These are phyloP conservation scores for Pachyrhizus erosus DNA, from an alignment of 306 rosid species.

Conservation along the genomic window DNA sequence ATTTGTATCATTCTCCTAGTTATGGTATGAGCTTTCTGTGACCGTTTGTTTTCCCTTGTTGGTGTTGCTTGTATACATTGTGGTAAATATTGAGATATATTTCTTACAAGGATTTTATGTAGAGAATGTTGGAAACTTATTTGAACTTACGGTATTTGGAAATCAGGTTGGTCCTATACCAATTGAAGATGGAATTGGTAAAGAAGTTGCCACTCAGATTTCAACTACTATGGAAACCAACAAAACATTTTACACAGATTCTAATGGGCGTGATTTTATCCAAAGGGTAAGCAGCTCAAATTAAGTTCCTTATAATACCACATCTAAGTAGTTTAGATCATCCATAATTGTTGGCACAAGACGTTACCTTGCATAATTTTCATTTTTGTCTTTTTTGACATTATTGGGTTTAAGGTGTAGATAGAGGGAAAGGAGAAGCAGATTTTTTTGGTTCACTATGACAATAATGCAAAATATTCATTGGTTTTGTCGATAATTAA, in stretches of 20 bases:
- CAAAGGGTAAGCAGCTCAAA: constrained; percentile 70
- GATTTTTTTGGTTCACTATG: no score
- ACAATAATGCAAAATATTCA: no score
- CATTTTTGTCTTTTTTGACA: background rate
- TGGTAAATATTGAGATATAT: constrained; percentile 20
- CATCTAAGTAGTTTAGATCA: constrained; percentile 35
- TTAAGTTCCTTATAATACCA: constrained; percentile 22
- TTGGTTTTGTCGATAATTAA: no score
- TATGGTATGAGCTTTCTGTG: constrained; percentile 19
- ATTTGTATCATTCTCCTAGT: constrained; percentile 27
- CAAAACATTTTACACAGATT: constrained; percentile 89
- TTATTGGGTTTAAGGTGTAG: background rate
- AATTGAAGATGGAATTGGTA: constrained; percentile 84
- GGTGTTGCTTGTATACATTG: constrained; percentile 10
- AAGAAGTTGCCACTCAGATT: constrained; percentile 81
- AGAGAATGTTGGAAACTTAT: constrained; percentile 9
- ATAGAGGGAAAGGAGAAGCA: background rate
- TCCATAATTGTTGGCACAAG: constrained; percentile 21
- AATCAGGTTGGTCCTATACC: constrained; percentile 97
- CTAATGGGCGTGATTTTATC: constrained; percentile 96
- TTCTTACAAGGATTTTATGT: constrained; percentile 21
- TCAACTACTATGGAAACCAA: constrained; percentile 67
- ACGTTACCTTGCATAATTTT: constrained; percentile 35
- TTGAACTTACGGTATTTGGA: constrained; percentile 34
- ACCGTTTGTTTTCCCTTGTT: constrained; percentile 19